Conservation (phyloP, 73 alveolate species). For the Symbiodinium pilosum region DNA sequence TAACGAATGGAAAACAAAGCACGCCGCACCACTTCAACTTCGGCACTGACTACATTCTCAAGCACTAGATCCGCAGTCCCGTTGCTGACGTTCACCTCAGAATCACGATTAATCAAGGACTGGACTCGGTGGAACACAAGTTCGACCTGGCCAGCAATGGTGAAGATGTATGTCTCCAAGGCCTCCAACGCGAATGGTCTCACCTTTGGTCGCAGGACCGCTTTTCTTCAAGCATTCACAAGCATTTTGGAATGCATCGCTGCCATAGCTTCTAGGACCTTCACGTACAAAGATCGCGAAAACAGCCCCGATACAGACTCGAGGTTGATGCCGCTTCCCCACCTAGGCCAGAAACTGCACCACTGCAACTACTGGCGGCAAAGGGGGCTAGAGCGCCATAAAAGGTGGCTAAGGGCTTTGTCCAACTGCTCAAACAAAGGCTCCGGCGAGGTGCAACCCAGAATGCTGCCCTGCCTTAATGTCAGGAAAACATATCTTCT, state of each 20-base stretch:
- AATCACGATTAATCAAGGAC: too few relatives aligned
- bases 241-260: too few relatives aligned
- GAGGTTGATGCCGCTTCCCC: constrained; percentile 61
- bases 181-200: constrained; percentile 26
- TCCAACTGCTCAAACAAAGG: background rate
- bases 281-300: constrained; percentile 52
- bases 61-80: constrained; percentile 21
- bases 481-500: too few relatives aligned
- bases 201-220: constrained; percentile 38
- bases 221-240: too few relatives aligned
- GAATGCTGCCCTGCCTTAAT: constrained; percentile 50
- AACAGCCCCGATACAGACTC: constrained; percentile 3
- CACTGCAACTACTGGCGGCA: background rate
- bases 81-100: constrained; percentile 29
- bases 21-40: constrained; percentile 28
- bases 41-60: constrained; percentile 49
- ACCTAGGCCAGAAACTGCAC: constrained; percentile 1
- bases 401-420: too few relatives aligned
- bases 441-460: constrained; percentile 38
- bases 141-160: constrained; percentile 26
- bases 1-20: too few relatives aligned
- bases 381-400: too few relatives aligned
- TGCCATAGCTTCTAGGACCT: background rate
- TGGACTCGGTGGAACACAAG: background rate
- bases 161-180: constrained; percentile 61